Conservation (phyloP, 352 stramenopile species). For the Pythium guiyangense region DNA sequence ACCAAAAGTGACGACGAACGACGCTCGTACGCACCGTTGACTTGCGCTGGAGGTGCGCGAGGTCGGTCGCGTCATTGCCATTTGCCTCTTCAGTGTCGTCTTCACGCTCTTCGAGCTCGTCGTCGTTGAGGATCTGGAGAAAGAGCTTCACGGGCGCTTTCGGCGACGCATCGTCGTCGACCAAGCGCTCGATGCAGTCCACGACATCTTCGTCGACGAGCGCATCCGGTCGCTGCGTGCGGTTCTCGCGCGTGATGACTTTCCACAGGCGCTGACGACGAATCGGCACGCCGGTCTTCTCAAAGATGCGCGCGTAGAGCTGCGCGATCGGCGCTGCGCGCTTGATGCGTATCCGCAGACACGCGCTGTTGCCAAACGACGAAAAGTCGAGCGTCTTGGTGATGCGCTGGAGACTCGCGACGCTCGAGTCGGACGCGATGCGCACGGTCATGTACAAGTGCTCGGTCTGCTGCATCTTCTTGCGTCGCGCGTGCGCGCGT, state of each 20-base stretch:
- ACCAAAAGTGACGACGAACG: constrained; percentile 55
- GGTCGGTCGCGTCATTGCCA: background rate
- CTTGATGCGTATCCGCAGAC: constrained; percentile 61
- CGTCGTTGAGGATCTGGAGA: constrained; percentile 48
- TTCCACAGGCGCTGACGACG: constrained; percentile 74
- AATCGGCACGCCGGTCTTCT: constrained; percentile 60
- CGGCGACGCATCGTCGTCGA: constrained; percentile 66
- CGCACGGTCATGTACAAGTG: constrained; percentile 79
- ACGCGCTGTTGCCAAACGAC: constrained; percentile 59
- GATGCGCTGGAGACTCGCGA: constrained; percentile 61
- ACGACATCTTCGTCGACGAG: constrained; percentile 42
- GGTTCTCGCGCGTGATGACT: constrained; percentile 82
- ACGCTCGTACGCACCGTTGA: constrained; percentile 2
- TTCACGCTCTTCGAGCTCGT: constrained; percentile 1
- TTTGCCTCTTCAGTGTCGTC: background rate
- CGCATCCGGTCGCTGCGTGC: constrained; percentile 72
- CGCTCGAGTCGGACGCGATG: constrained; percentile 69
- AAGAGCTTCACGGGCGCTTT: constrained; percentile 71
- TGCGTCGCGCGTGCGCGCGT: constrained; percentile 52
- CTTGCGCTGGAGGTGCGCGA: background rate
- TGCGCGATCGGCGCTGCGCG: constrained; percentile 48
- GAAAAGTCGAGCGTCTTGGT: constrained; percentile 81
- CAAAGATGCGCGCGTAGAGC: constrained; percentile 61
- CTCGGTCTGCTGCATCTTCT: constrained; percentile 77
- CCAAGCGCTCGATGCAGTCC: constrained; percentile 46